Evolutionary conservation across 2,329 filamentous ascomycete species (phyloP).

Genomic region (Incumbomyces lentus): DNA sequence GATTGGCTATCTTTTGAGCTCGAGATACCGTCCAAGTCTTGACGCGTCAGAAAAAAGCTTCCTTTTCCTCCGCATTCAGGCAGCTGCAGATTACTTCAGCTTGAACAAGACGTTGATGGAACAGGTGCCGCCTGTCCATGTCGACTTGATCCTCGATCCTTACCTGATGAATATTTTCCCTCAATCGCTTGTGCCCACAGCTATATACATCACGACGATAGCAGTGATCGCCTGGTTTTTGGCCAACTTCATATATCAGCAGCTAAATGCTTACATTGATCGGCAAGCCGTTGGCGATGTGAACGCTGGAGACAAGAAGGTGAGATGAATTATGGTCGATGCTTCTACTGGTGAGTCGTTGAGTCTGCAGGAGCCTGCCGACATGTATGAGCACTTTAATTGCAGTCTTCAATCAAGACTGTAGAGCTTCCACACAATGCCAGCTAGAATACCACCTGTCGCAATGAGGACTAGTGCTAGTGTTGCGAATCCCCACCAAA

Average conservation of each 20-base stretch:
- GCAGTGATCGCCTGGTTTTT: slow-evolving; percentile 44
- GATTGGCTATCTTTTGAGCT: slow-evolving; percentile 9
- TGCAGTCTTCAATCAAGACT: background rate
- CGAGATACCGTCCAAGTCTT: slow-evolving; percentile 3
- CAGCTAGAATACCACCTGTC: background rate
- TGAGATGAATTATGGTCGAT: no score
- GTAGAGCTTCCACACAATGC: slow-evolving; percentile 2
- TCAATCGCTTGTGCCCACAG: slow-evolving; percentile 62
- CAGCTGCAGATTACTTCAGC: slow-evolving; percentile 78
- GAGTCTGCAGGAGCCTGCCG: no score
- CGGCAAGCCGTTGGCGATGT: background rate
- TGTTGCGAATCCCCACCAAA: background rate
- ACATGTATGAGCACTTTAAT: no score
- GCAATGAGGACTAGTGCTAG: background rate
- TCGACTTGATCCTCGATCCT: slow-evolving; percentile 77
- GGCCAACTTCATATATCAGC: slow-evolving; percentile 32
- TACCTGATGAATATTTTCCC: slow-evolving; percentile 73
- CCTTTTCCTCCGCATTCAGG: slow-evolving; percentile 62
- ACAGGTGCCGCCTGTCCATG: slow-evolving; percentile 59
- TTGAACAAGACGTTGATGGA: slow-evolving; percentile 65
- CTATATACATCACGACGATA: slow-evolving; percentile 55
- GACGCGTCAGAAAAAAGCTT: slow-evolving; percentile 27
- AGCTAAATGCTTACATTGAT: background rate
- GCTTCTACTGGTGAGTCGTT: no score
- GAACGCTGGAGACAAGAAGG: no score